These are phyloP conservation scores for Poa pratensis DNA, from an alignment of 176 grass and related monocot species.

Conservation along the genomic window DNA sequence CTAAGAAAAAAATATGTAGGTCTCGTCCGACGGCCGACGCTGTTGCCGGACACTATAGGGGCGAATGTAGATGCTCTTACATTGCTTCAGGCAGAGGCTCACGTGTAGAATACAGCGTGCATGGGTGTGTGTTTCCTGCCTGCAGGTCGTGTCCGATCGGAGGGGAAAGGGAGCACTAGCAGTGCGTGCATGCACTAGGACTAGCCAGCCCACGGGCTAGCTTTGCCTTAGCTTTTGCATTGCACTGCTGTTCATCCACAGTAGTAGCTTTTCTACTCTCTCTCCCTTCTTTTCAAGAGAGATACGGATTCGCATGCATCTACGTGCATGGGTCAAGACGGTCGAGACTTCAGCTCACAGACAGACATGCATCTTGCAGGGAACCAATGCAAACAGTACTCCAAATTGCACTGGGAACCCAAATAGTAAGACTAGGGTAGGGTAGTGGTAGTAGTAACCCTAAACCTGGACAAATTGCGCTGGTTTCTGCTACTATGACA, in stretches of 20 bases:
- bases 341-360: neutral
- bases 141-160: neutral
- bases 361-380: neutral
- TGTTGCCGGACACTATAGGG: too few relatives aligned
- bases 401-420: too few relatives aligned
- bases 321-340: conserved; percentile 1
- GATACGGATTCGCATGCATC: neutral
- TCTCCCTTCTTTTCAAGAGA: neutral
- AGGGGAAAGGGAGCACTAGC: neutral
- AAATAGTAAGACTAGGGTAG: too few relatives aligned
- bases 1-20: too few relatives aligned
- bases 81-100: neutral
- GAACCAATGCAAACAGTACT: neutral
- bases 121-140: neutral
- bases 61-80: too few relatives aligned
- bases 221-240: conserved; percentile 1
- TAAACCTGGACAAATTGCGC: neutral
- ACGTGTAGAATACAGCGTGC: neutral
- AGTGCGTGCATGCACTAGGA: neutral
- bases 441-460: neutral
- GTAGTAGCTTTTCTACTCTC: neutral
- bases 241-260: conserved; percentile 9
- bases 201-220: neutral
- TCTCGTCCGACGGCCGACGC: too few relatives aligned
- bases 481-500: neutral